Conservation (phyloP, 2,329 filamentous ascomycete species). For the Emydomyces testavorans region DNA sequence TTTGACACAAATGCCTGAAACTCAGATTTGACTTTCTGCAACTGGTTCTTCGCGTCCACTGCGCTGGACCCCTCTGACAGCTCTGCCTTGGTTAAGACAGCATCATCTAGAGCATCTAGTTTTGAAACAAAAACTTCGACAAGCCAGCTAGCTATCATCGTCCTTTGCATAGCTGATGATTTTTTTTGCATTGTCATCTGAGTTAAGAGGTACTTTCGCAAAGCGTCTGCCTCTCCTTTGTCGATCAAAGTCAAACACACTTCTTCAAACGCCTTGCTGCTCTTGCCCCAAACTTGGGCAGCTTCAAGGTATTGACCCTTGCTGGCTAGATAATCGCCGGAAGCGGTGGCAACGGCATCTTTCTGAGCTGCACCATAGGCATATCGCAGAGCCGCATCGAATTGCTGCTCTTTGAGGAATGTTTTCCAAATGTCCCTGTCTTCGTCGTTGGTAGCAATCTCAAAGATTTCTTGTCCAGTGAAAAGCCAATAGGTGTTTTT, state of each 20-base stretch:
- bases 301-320: slow-evolving; percentile 78
- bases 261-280: slow-evolving; percentile 93
- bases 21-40: slow-evolving; percentile 60
- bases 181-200: slow-evolving; percentile 77
- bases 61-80: slow-evolving; percentile 60
- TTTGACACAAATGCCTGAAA: slow-evolving; percentile 79
- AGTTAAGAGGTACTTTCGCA: slow-evolving; percentile 77
- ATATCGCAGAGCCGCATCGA: slow-evolving; percentile 76
- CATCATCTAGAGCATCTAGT: slow-evolving; percentile 86
- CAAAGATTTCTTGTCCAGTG: slow-evolving; percentile 80
- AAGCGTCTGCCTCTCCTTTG: slow-evolving; percentile 74
- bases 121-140: slow-evolving; percentile 96
- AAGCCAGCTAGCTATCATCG: slow-evolving; percentile 92
- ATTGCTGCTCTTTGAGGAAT: slow-evolving; percentile 74
- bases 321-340: slow-evolving; percentile 73
- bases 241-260: slow-evolving; percentile 87
- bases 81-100: slow-evolving; percentile 79
- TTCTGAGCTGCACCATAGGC: slow-evolving; percentile 70
- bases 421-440: slow-evolving; percentile 91
- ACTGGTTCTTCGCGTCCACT: slow-evolving; percentile 58
- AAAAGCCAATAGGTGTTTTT: slow-evolving; percentile 98
- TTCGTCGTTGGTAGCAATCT: slow-evolving; percentile 83
- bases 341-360: slow-evolving; percentile 82
- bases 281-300: slow-evolving; percentile 81
- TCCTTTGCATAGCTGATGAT: slow-evolving; percentile 75